Evolutionary conservation across 441 rosid genomes (phyloP).

Genomic region (Pelargonium citronellum): DNA sequence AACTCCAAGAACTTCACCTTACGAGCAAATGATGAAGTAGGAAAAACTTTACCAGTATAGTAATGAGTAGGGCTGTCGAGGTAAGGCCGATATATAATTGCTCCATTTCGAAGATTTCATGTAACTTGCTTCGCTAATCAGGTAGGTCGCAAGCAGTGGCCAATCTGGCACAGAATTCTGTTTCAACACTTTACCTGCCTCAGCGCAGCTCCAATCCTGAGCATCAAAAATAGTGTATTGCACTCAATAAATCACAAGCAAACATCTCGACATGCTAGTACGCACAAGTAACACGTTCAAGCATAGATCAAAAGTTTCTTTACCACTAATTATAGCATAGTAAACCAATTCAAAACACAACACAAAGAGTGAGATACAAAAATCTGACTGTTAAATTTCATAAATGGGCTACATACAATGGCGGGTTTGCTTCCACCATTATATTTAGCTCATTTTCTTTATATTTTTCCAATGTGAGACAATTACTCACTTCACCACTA

Average conservation of each 20-base stretch:
- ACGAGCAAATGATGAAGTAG: constrained; percentile 12
- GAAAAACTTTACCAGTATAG: constrained; percentile 57
- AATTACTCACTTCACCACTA: too few species aligned
- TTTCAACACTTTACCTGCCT: constrained; percentile 70
- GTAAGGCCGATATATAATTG: constrained; percentile 85
- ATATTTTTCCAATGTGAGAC: too few species aligned
- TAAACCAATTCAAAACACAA: too few species aligned
- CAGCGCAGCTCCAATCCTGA: constrained; percentile 65
- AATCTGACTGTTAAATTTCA: too few species aligned
- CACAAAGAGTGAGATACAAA: too few species aligned
- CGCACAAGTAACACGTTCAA: too few species aligned
- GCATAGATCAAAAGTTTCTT: too few species aligned
- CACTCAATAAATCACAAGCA: background rate
- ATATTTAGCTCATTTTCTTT: too few species aligned
- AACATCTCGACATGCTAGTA: background rate
- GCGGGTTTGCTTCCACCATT: too few species aligned
- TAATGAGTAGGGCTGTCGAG: constrained; percentile 86
- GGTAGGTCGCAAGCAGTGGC: constrained; percentile 81
- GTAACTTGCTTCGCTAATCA: constrained; percentile 88
- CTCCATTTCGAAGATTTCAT: constrained; percentile 73
- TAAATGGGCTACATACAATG: too few species aligned
- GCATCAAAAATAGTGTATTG: constrained; percentile 14
- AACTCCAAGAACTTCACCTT: constrained; percentile 19
- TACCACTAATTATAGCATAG: too few species aligned
- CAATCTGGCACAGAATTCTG: constrained; percentile 87